Percentiles rank a stretch among this genome's conserved stretches.
Conservation (phyloP, 805 yeast species). For the Cyberlindnera mrakii region DNA sequence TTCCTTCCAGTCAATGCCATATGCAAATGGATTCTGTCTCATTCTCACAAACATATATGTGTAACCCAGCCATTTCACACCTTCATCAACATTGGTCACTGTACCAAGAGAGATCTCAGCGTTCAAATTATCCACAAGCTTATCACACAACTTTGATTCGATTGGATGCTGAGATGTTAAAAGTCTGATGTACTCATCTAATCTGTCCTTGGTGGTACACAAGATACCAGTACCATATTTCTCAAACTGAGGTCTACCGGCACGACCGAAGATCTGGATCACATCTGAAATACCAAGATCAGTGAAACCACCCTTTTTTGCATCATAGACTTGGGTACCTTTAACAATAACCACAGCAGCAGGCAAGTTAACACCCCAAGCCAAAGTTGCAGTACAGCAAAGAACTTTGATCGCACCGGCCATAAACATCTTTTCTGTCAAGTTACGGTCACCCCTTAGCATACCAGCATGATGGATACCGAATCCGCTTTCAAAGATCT, state of each 20-base stretch:
- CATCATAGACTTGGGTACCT: conserved; percentile 93
- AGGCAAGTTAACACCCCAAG: conserved; percentile 99
- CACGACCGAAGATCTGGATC: conserved; percentile 97
- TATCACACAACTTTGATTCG: conserved; percentile 74
- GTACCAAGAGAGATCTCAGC: conserved; percentile 96
- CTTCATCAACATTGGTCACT: conserved; percentile 91
- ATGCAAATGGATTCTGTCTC: conserved; percentile 89
- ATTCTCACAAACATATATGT: conserved; percentile 91
- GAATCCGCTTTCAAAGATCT: conserved; percentile 74
- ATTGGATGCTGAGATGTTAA: conserved; percentile 95
- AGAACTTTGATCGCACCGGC: conserved; percentile 83
- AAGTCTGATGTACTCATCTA: conserved; percentile 85
- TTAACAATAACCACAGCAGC: conserved; percentile 96
- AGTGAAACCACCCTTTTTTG: conserved; percentile 89
- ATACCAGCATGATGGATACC: conserved; percentile 98
- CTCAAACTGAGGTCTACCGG: conserved; percentile 97
- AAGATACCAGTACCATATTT: conserved; percentile 87
- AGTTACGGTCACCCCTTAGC: conserved; percentile 82
- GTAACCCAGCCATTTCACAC: conserved; percentile 95
- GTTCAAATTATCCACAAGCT: conserved; percentile 84
- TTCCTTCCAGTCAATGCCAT: conserved; percentile 87
- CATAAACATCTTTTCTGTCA: conserved; percentile 82
- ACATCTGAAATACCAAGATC: conserved; percentile 96
- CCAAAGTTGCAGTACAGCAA: conserved; percentile 94
- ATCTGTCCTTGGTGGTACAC: conserved; percentile 72